Conservation (phyloP, 164 flowering plant genomes). For the Chimonanthus salicifolius region DNA sequence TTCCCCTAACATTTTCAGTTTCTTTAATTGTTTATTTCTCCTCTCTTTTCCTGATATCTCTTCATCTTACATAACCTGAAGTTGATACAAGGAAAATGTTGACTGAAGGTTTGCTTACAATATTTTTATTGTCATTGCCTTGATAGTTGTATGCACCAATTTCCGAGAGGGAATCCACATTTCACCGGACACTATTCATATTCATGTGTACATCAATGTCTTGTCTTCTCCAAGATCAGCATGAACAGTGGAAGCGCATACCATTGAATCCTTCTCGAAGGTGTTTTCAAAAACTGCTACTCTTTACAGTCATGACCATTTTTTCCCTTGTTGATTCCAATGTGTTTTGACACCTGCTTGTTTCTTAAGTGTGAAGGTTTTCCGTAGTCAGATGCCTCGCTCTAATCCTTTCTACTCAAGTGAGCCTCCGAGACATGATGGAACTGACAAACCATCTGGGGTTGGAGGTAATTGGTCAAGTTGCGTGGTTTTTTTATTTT, state of each 20-base stretch:
- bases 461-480: slow-evolving; percentile 47
- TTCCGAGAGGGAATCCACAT: slow-evolving; percentile 51
- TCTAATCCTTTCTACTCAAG: slow-evolving; percentile 72
- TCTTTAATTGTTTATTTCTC: not conserved
- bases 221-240: slow-evolving; percentile 77
- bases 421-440: slow-evolving; percentile 51
- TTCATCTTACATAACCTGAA: too few species aligned
- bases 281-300: slow-evolving; percentile 24
- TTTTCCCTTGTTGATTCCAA: not conserved
- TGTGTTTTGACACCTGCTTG: slow-evolving; percentile 15
- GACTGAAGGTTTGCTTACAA: not conserved
- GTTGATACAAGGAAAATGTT: too few species aligned
- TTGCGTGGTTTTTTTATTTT: not conserved
- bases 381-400: slow-evolving; percentile 71
- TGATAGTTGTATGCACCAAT: slow-evolving; percentile 76
- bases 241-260: slow-evolving; percentile 68
- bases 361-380: slow-evolving; percentile 79
- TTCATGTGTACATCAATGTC: slow-evolving; percentile 86
- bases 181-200: slow-evolving; percentile 71
- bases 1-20: not conserved
- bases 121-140: not conserved
- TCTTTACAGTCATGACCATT: not conserved
- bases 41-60: not conserved
- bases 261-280: slow-evolving; percentile 55
- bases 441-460: slow-evolving; percentile 41